Evolutionary conservation across 768 basidiomycete genomes (phyloP), one percentile per base, ranked within the genome.

Genomic region (Gloeopeniophorella convolvens): DNA sequence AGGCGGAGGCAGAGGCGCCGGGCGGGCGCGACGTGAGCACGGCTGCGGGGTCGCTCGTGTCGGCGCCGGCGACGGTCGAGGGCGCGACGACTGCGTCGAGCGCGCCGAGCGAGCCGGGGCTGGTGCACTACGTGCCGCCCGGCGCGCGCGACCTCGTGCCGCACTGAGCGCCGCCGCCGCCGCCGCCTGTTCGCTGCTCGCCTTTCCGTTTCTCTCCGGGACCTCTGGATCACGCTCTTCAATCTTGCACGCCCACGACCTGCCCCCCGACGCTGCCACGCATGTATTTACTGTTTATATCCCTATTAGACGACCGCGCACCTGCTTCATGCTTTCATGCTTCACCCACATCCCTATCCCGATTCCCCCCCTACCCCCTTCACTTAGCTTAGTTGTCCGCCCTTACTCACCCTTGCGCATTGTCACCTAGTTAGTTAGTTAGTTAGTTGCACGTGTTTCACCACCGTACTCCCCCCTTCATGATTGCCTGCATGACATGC

Each of bases 21-120:
- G 77, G 76, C 58, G 76, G 69, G 32, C 73, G 76, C 0, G 82
- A 82, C 62, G 73, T 87, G 60, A 85, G 84, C 63, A 83, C 82
- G 0, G 84, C 85, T 11, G 73, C 78, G 3, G 73, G 73, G 51
- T 86, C 84, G 48, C 83, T 85, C 56, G 73, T 86, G 18, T 85
- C 85, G 4, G 76, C 77, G 15, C 73, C 85, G 34, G 73, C 76
- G 40, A 83, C 82, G 6, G 62, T 82, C 10, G 72, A 73, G 23
- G 41, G 51, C 13, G 76, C 78, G 20, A 75, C 60, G 27, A 81
- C 81, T 15, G 80, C 77, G 36, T 71, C 74, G 46, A 73, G 75
- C 45, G 73, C 68, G 28, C 65, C 66, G 20, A 74, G 64, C 71
- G 40, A 79, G 75, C 60, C 78, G 75, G 71, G 68, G 21, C 47